Percentiles rank a stretch among this genome's conserved stretches.
phyloP scores from a whole-genome alignment of 768 basidiomycete species.

The Hygrophorus pudorinus region DNA sequence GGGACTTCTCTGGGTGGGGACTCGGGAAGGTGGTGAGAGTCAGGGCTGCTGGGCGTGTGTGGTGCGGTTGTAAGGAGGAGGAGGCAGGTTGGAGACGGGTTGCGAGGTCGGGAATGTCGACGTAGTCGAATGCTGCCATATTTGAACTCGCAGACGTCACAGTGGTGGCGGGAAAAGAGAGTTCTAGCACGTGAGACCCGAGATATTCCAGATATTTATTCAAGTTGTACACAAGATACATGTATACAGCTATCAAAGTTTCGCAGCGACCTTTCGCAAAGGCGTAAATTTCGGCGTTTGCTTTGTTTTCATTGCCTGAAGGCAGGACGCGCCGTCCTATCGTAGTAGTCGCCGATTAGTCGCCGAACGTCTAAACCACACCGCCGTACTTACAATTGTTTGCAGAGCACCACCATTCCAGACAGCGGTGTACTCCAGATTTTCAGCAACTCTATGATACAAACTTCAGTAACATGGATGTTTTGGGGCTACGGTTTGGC shows the following conservation, averaged over 20 bases:
- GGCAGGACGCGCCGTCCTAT: too few relatives aligned
- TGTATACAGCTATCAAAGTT: too few relatives aligned
- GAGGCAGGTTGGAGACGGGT: conserved; percentile 23
- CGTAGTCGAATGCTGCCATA: conserved; percentile 45
- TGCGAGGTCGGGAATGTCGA: conserved; percentile 32
- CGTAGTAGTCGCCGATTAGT: too few relatives aligned
- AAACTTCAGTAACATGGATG: neutral
- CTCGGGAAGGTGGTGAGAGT: conserved; percentile 28
- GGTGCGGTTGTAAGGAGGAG: conserved; percentile 3
- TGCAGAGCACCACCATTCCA: conserved; percentile 36
- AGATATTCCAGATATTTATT: too few relatives aligned
- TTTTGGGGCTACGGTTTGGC: conserved; percentile 13
- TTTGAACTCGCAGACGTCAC: too few relatives aligned
- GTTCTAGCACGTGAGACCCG: too few relatives aligned
- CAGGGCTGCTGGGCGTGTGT: conserved; percentile 28
- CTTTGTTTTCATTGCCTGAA: too few relatives aligned
- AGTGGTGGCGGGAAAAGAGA: too few relatives aligned
- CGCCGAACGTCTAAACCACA: too few relatives aligned
- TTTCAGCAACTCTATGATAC: conserved; percentile 26
- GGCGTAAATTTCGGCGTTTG: too few relatives aligned
- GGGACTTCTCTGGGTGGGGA: conserved; percentile 18
- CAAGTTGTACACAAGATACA: too few relatives aligned
- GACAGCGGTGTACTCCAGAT: conserved; percentile 31
- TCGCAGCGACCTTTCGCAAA: too few relatives aligned
- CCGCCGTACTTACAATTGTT: conserved; percentile 29